phyloP scores from a whole-genome alignment of 352 stramenopile species.

The Globisporangium solare region DNA sequence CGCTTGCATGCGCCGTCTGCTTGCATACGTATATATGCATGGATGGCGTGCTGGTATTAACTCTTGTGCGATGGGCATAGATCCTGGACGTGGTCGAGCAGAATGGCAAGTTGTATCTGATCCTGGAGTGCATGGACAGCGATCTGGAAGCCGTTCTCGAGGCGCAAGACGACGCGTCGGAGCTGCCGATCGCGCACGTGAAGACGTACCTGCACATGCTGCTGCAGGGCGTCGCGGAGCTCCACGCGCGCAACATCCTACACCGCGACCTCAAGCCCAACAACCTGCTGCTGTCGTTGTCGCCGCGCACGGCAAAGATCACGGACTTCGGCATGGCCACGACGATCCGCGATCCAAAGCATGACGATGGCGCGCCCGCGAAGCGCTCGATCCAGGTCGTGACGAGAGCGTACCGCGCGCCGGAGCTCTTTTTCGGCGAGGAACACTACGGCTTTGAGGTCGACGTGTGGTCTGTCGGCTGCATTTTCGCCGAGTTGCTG shows the following conservation, averaged over 20 bases:
- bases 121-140: conserved; percentile 79
- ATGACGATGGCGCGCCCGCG: conserved; percentile 2
- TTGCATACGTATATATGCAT: no score
- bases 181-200: conserved; percentile 43
- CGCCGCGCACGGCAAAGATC: conserved; percentile 51
- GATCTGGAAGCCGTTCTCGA: conserved; percentile 65
- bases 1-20: no score
- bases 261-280: conserved; percentile 84
- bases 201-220: conserved; percentile 74
- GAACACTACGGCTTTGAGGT: conserved; percentile 53
- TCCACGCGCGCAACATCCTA: conserved; percentile 51
- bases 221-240: conserved; percentile 49
- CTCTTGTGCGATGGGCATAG: conserved; percentile 10
- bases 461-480: conserved; percentile 78
- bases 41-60: neutral
- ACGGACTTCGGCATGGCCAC: conserved; percentile 83
- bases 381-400: conserved; percentile 71
- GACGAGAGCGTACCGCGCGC: conserved; percentile 63
- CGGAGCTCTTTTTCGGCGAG: conserved; percentile 76
- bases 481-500: conserved; percentile 77
- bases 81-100: conserved; percentile 51
- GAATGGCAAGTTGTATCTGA: conserved; percentile 63
- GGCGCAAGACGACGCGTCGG: conserved; percentile 27
- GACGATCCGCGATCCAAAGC: conserved; percentile 15
- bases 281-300: conserved; percentile 60